These are phyloP conservation scores for Penicillium simplicissimum DNA, from an alignment of 495 filamentous ascomycete species.

Conservation along the genomic window DNA sequence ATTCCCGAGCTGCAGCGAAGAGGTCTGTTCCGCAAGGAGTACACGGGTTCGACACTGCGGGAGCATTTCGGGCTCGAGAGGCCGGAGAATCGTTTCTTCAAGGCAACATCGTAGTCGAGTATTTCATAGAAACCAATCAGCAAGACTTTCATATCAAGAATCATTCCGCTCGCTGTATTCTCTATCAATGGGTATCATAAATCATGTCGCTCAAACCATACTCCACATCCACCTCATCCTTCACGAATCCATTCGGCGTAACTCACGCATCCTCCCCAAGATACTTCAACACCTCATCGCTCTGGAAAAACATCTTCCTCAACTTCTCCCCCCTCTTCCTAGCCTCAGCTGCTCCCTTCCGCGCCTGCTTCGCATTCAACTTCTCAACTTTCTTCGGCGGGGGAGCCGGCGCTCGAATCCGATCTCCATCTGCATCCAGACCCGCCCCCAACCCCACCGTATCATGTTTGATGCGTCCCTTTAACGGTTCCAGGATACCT, in stretches of 20 bases:
- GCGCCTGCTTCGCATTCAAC: slow-evolving; percentile 69
- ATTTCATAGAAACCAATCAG: neutral
- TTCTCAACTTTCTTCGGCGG: slow-evolving; percentile 55
- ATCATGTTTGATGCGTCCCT: slow-evolving; percentile 69
- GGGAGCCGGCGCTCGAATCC: slow-evolving; percentile 11
- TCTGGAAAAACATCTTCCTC: slow-evolving; percentile 65
- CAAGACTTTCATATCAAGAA: neutral
- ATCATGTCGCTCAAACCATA: neutral
- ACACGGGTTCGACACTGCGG: slow-evolving; percentile 39
- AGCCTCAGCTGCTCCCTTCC: slow-evolving; percentile 59
- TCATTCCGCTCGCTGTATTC: neutral
- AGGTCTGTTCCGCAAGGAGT: slow-evolving; percentile 52
- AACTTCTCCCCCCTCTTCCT: slow-evolving; percentile 64
- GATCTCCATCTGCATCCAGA: slow-evolving; percentile 29
- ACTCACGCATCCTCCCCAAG: slow-evolving; percentile 47
- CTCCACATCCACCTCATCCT: neutral
- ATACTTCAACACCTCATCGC: slow-evolving; percentile 71
- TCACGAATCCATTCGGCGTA: too few relatives aligned
- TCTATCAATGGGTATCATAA: slow-evolving; percentile 8
- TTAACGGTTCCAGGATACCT: slow-evolving; percentile 76
- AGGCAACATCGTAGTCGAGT: neutral
- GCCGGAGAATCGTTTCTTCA: slow-evolving; percentile 54
- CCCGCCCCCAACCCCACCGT: slow-evolving; percentile 68
- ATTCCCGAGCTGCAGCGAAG: slow-evolving; percentile 54
- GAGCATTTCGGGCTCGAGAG: slow-evolving; percentile 54